Conservation (phyloP, 1,139 yeast species). For the Lodderomyces orthopsilosis region DNA sequence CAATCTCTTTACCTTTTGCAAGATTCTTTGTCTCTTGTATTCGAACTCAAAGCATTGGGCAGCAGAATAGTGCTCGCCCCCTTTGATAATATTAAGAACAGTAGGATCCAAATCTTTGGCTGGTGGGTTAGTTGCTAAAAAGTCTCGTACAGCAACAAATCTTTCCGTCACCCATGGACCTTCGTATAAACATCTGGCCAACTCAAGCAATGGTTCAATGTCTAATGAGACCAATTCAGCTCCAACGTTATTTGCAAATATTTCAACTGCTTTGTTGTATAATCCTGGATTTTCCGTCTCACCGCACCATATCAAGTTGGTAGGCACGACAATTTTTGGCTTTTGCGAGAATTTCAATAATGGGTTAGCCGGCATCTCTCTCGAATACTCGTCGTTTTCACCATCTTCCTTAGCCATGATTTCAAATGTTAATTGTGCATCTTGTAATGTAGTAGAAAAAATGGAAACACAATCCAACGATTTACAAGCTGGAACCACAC, state of each 20-base stretch:
- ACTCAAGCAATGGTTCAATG: conserved; percentile 69
- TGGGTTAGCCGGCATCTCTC: conserved; percentile 69
- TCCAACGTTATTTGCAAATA: conserved; percentile 53
- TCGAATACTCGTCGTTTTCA: conserved; percentile 76
- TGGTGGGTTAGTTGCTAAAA: conserved; percentile 74
- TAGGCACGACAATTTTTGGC: conserved; percentile 77
- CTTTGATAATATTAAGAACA: conserved; percentile 69
- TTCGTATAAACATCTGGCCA: conserved; percentile 89
- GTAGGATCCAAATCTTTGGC: conserved; percentile 73
- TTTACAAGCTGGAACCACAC: conserved; percentile 97
- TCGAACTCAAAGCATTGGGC: conserved; percentile 82
- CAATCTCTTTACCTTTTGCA: conserved; percentile 58
- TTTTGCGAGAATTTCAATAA: conserved; percentile 51
- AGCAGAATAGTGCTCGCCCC: conserved; percentile 77
- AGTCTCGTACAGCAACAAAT: conserved; percentile 75
- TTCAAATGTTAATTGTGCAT: conserved; percentile 75
- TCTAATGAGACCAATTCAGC: conserved; percentile 57
- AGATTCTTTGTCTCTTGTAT: conserved; percentile 73
- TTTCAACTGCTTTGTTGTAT: conserved; percentile 58
- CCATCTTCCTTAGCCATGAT: conserved; percentile 70
- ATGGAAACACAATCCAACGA: conserved; percentile 90
- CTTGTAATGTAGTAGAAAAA: conserved; percentile 71
- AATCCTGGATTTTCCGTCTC: conserved; percentile 74
- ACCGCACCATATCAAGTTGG: conserved; percentile 70
- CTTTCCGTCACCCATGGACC: conserved; percentile 99